phyloP scores from a whole-genome alignment of 2,329 filamentous ascomycete species.

The Didymella keratinophila region DNA sequence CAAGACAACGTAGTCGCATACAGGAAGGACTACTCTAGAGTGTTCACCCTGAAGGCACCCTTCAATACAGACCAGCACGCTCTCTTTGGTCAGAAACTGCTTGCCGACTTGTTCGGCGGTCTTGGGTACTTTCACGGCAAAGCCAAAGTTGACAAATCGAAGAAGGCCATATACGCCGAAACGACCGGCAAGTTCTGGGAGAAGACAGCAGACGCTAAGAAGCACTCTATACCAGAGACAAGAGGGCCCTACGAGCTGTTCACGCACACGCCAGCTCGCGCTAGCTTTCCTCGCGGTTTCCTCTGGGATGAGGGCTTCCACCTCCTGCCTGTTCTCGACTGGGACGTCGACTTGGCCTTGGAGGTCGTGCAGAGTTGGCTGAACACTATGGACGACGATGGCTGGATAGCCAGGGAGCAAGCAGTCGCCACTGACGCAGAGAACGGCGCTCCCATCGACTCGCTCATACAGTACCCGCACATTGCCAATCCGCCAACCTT shows the following conservation, averaged over 20 bases:
- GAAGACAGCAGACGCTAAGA: conserved; percentile 79
- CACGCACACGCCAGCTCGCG: conserved; percentile 85
- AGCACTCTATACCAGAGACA: conserved; percentile 69
- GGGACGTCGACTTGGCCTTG: conserved; percentile 84
- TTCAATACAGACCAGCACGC: conserved; percentile 77
- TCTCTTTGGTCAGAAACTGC: conserved; percentile 81
- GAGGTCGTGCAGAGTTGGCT: conserved; percentile 95
- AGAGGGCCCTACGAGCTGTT: conserved; percentile 88
- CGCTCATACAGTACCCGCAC: conserved; percentile 92
- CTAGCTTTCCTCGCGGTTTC: conserved; percentile 94
- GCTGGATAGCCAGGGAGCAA: conserved; percentile 95
- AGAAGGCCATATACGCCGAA: conserved; percentile 88
- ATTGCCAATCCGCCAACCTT: conserved; percentile 96
- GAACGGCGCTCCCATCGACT: conserved; percentile 87
- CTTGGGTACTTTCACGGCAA: conserved; percentile 93
- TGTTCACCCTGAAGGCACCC: conserved; percentile 75
- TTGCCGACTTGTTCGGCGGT: conserved; percentile 90
- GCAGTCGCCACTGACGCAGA: conserved; percentile 88
- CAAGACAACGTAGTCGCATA: conserved; percentile 71
- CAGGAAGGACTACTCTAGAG: conserved; percentile 71
- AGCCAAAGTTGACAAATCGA: conserved; percentile 83
- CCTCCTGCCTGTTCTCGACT: conserved; percentile 85
- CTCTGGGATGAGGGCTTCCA: conserved; percentile 98
- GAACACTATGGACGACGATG: conserved; percentile 90
- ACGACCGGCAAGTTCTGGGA: conserved; percentile 94